phyloP scores from a whole-genome alignment of 2,329 filamentous ascomycete genomes.

The Podosphaera leucotricha region DNA sequence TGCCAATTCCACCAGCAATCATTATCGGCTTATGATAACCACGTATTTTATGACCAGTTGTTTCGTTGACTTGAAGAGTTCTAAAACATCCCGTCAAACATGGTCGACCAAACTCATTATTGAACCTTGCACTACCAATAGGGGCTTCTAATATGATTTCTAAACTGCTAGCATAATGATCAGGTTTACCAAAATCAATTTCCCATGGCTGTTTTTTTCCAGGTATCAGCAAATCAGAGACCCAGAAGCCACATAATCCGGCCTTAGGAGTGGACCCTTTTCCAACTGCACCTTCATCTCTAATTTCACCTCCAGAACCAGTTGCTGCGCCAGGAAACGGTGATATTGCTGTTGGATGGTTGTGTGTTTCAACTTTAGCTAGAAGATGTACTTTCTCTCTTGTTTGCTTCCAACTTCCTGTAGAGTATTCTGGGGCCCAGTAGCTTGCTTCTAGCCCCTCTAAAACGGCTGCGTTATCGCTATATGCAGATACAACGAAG shows the following conservation, averaged over 20 bases:
- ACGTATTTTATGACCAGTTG: conserved; percentile 40
- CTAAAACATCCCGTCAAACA: conserved; percentile 78
- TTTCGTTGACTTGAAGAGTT: conserved; percentile 51
- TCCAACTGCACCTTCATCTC: conserved; percentile 86
- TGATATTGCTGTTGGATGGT: conserved; percentile 88
- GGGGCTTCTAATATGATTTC: conserved; percentile 97
- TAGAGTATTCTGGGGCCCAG: conserved; percentile 74
- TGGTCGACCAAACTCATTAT: conserved; percentile 91
- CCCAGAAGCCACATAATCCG: conserved; percentile 78
- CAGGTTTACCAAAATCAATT: conserved; percentile 65
- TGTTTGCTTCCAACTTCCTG: conserved; percentile 66
- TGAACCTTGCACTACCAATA: conserved; percentile 84
- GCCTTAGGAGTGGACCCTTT: conserved; percentile 83
- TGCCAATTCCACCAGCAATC: conserved; percentile 89
- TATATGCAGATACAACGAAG: conserved; percentile 85
- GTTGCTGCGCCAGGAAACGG: conserved; percentile 85
- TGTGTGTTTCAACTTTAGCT: conserved; percentile 93
- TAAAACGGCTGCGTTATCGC: conserved; percentile 89
- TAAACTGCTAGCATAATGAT: conserved; percentile 77
- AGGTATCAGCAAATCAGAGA: conserved; percentile 82
- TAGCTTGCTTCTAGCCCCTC: conserved; percentile 47
- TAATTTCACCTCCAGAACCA: conserved; percentile 82
- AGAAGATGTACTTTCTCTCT: conserved; percentile 75
- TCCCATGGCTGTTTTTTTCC: conserved; percentile 73
- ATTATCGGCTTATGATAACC: conserved; percentile 98